Evolutionary conservation across 495 filamentous ascomycete genomes (phyloP).

Genomic region (Penicillium desertorum): DNA sequence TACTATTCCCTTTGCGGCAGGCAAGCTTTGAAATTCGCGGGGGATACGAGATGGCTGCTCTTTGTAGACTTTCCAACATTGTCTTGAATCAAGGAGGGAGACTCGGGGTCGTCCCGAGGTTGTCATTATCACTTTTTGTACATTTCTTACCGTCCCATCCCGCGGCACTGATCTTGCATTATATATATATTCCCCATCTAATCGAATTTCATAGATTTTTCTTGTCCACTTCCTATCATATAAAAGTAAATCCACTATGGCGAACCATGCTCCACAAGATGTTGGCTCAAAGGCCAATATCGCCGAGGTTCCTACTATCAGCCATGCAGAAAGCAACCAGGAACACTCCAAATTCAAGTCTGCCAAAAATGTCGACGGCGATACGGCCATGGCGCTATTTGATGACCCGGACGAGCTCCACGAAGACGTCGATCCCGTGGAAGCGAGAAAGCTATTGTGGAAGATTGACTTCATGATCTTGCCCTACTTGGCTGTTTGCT

Average conservation of each 20-base stretch:
- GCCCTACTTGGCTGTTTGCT: slow-evolving; percentile 55
- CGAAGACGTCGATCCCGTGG: slow-evolving; percentile 49
- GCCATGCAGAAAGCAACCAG: slow-evolving; percentile 30
- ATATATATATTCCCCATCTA: neutral
- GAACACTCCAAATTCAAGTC: slow-evolving; percentile 30
- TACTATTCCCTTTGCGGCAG: neutral
- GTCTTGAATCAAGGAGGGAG: neutral
- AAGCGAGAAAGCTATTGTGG: slow-evolving; percentile 50
- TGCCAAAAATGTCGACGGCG: slow-evolving; percentile 37
- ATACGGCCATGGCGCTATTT: slow-evolving; percentile 48
- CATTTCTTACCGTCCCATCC: neutral
- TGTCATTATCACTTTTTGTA: neutral
- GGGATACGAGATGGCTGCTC: neutral
- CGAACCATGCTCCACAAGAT: slow-evolving; percentile 6
- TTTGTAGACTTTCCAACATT: neutral
- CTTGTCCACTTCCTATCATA: neutral
- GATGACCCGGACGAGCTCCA: slow-evolving; percentile 40
- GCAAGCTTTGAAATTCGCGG: slow-evolving; percentile 17
- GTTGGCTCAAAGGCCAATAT: slow-evolving; percentile 28
- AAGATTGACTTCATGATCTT: slow-evolving; percentile 57
- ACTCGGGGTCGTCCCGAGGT: neutral
- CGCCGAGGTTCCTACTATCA: slow-evolving; percentile 23
- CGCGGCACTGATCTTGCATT: neutral
- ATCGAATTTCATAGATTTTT: neutral
- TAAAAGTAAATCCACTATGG: slow-evolving; percentile 17